Evolutionary conservation across 2,329 filamentous ascomycete species (phyloP).

Genomic region (Sporothrix schenckii): DNA sequence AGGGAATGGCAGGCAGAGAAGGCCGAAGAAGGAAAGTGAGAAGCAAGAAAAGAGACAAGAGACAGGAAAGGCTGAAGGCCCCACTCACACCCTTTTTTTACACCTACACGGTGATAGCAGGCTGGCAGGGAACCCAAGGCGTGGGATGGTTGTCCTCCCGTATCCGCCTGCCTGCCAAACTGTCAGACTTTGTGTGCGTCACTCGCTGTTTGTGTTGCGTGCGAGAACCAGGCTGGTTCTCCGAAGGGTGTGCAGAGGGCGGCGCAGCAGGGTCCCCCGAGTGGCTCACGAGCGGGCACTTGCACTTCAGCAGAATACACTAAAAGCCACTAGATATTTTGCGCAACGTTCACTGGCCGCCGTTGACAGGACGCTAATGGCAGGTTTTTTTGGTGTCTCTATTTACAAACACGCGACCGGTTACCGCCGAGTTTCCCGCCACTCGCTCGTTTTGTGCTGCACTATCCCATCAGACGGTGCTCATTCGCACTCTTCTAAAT

Average conservation of each 20-base stretch:
- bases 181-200: slow-evolving; percentile 8
- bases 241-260: background rate
- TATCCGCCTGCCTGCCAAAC: slow-evolving; percentile 1
- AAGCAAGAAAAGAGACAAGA: background rate
- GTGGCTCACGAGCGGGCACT: background rate
- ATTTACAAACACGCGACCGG: background rate
- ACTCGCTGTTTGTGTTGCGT: slow-evolving; percentile 16
- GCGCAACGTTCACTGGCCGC: background rate
- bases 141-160: no score
- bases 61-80: slow-evolving; percentile 5
- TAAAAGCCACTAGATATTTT: background rate
- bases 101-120: background rate
- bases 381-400: background rate
- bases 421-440: slow-evolving; percentile 14
- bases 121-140: background rate
- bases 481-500: slow-evolving; percentile 1
- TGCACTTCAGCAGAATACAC: background rate
- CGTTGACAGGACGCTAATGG: background rate
- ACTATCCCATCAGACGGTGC: background rate
- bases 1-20: background rate
- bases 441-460: background rate
- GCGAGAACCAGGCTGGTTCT: background rate
- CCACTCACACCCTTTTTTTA: slow-evolving; percentile 25
- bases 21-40: slow-evolving; percentile 4
- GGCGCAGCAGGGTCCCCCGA: slow-evolving; percentile 14